Base-by-base conservation (phyloP, 1,139 yeast genomes). In the Scheffersomyces lignicola region DNA sequence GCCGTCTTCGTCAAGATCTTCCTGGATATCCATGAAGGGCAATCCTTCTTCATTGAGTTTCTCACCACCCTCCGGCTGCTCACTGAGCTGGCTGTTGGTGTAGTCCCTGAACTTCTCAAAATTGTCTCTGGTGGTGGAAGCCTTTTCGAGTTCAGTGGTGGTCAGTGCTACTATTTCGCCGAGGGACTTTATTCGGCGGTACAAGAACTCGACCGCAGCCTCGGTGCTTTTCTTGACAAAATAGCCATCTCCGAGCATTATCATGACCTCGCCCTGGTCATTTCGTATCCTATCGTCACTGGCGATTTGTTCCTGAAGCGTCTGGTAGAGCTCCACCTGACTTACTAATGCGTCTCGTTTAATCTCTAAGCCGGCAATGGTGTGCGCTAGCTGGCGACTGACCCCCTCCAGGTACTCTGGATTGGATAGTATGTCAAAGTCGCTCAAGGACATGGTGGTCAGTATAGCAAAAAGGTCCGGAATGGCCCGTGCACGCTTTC, bases 1-100 rank as follows among this genome's bases (percentile, higher is more conserved):
- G 0, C 80, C 96, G 9, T 84, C 80, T 1, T 85, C 95, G 55
- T 89, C 96, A 28, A 90, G 59, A 37, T 84, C 89, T 52, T 90
- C 97, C 34, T 82, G 72, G 15, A 89, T 89, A 39, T 89, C 97
- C 81, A 89, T 80, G 34, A 59, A 54, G 16, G 87, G 88, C 3
- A 80, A 54, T 0, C 70, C 78, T 14, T 68, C 78, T 34, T 66
- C 73, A 21, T 64, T 56, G 4, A 47, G 26, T 18, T 57, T 60
- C 8, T 49, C 51, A 8, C 41, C 49, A n/a, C 39, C 42, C 13
- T 48, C 37, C 5, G 39, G 40, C 17, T 48, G 47, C 13, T 24
- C 21, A 18, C 32, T 35, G 3, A 24, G 29, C 25, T 20, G 33
- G 16, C 26, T 13, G 10, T 24, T 29, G 11, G 21, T 12, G 42